Conservation (phyloP, 139 green algal genomes). For the Diplosphaera chodatii region DNA sequence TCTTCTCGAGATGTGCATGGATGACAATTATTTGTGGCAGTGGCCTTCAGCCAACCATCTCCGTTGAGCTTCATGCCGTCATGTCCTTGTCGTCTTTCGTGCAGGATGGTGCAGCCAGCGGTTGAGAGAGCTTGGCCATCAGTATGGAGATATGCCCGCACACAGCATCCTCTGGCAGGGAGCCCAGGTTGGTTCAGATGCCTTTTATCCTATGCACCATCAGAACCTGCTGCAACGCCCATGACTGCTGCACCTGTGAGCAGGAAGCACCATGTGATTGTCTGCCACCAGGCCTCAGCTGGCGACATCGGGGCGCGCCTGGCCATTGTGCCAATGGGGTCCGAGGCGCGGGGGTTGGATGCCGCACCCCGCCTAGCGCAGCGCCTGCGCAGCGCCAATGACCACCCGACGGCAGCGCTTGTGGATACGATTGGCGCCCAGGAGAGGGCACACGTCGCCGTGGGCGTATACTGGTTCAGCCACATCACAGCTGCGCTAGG, state of each 20-base stretch:
- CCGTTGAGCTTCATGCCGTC: too few relatives aligned
- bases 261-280: too few relatives aligned
- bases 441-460: constrained; percentile 71
- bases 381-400: constrained; percentile 50
- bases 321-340: constrained; percentile 73
- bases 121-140: constrained; percentile 52
- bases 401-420: constrained; percentile 59
- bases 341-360: constrained; percentile 69
- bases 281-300: constrained; percentile 21
- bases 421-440: constrained; percentile 60
- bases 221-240: too few relatives aligned
- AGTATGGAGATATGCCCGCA: constrained; percentile 66
- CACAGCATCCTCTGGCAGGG: constrained; percentile 82
- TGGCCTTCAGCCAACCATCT: too few relatives aligned
- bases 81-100: too few relatives aligned
- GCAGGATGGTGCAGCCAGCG: constrained; percentile 59
- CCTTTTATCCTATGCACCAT: too few relatives aligned
- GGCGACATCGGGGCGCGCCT: constrained; percentile 48
- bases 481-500: constrained; percentile 42
- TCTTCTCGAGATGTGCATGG: too few relatives aligned
- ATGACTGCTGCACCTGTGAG: too few relatives aligned
- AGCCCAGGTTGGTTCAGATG: too few relatives aligned
- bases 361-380: constrained; percentile 44
- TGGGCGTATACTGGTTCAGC: constrained; percentile 67
- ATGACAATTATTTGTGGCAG: too few relatives aligned